Evolutionary conservation across 106 monocot species (phyloP), one percentile per base, ranked within the genome.

Genomic region (Triglochin maritima): DNA sequence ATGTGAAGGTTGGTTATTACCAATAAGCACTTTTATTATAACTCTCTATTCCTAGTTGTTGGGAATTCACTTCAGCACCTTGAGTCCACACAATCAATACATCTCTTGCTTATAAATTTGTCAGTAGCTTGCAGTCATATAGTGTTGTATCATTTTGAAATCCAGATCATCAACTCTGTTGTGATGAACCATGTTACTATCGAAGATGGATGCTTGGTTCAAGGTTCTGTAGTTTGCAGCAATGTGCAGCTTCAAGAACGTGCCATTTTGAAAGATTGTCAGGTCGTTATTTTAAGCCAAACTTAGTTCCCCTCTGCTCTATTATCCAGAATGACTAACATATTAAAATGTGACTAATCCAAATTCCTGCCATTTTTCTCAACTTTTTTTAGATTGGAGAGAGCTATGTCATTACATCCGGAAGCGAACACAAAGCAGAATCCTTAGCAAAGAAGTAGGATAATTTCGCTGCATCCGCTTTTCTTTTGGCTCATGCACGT

Each of bases 131-230:
- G 29, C 29, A 29, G 29, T 29, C 29, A 29, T 29, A 52, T 29
- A 52, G 57, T 57, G 5, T 17, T 47, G 9, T 11, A 2, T 44
- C 5, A 12, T 63, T 46, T 12, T 44, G 12, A 64, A 64, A n/a
- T 64, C 50, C 74, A 96, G 96, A 91, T 96, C 73, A 78, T 88
- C 41, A 96, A 96, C 69, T 96, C 96, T 17, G 81, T 96, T 71
- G 88, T 96, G 76, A 91, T 96, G 96, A 88, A 96, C 73, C 96
- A 96, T 77, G 96, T 91, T 14, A 91, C 80, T 52, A 81, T 96
- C 59, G 91, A 96, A 79, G 96, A 96, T 73, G 91, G 91, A 15
- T 91, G 96, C 57, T 78, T 81, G 50, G 80, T 96, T 71, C 96
- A 96, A 74, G 88, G 91, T 71, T 88, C 96, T 53, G 68, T 96